Evolutionary conservation across 495 filamentous ascomycete genomes (phyloP), one percentile per base, ranked within the genome.

Genomic region (Bombardia bombarda): DNA sequence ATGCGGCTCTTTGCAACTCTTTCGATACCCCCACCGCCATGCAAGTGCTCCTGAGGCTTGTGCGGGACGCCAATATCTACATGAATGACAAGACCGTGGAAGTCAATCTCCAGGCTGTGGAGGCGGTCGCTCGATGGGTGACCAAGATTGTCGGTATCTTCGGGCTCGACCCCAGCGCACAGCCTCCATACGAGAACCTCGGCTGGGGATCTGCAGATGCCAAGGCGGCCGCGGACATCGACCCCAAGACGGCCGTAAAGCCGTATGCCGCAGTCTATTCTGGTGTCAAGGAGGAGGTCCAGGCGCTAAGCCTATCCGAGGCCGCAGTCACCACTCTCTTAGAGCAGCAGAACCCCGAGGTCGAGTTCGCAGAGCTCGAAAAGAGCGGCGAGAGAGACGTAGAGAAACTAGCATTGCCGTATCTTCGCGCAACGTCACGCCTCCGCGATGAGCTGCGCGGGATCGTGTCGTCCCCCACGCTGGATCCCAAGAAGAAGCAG

Each of bases 11-110:
- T 12, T 76, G 73, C 59, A 87, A 97, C 63, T 95, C 88, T 0
- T 96, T 98, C 66, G 78, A 97, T 54, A 98, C 92, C 1, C 75
- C 83, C 9, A 63, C 65, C 20, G 86, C 79, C 2, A 87, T 98
- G 84, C 69, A 72, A 20, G 57, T 77, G 10, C 80, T 98, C 40
- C 78, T 78, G 3, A 74, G 83, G 33, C 71, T 96, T 9, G 82
- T 97, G 45, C 75, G 77, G 5, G 73, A 83, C 37, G 78, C 79
- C 42, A 90, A 93, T 62, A 74, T 75, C 41, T 80, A 84, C 60
- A 87, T 86, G 55, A 62, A 65, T 34, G 58, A 69, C 16, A 48
- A 72, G 38, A 63, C 71, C 13, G 56, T 69, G 13, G 64, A 72
- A 20, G 39, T 77, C 20, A 69, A 76, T 34, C 56, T 78, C 1